Conservation (phyloP, 176 grass and related monocot species). For the Miscanthus lutarioriparius region DNA sequence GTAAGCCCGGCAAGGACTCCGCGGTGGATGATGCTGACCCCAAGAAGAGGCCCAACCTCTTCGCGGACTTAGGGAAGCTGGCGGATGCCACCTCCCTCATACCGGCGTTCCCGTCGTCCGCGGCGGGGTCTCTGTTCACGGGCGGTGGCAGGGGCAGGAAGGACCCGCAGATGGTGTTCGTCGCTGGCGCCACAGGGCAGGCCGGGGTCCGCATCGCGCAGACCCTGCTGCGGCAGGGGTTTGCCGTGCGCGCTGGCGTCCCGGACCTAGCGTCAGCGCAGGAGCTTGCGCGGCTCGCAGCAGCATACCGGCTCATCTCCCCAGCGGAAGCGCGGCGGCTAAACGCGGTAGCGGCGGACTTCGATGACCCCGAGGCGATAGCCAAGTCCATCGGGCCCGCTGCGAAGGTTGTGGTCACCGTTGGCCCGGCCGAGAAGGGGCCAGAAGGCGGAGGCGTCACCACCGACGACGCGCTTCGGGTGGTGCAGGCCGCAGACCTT, state of each 20-base stretch:
- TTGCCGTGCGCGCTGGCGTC: slow-evolving; percentile 75
- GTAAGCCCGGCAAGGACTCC: slow-evolving; percentile 32
- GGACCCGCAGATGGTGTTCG: slow-evolving; percentile 78
- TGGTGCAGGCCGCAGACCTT: slow-evolving; percentile 82
- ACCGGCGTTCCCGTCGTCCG: slow-evolving; percentile 49
- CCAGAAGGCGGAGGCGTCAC: slow-evolving; percentile 55
- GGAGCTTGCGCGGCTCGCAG: slow-evolving; percentile 70
- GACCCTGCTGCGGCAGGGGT: slow-evolving; percentile 78
- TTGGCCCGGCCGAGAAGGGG: slow-evolving; percentile 62
- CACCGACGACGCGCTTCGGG: slow-evolving; percentile 77
- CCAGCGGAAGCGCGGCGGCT: slow-evolving; percentile 63
- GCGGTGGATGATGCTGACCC: slow-evolving; percentile 39
- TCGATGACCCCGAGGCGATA: slow-evolving; percentile 65
- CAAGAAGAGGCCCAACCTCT: slow-evolving; percentile 56
- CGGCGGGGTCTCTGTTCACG: slow-evolving; percentile 44
- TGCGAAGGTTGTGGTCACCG: slow-evolving; percentile 83
- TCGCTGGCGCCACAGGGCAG: slow-evolving; percentile 87
- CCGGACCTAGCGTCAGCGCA: slow-evolving; percentile 70
- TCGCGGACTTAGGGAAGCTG: slow-evolving; percentile 63
- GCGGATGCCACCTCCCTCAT: slow-evolving; percentile 59
- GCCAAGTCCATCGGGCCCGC: slow-evolving; percentile 93
- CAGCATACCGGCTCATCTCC: slow-evolving; percentile 73
- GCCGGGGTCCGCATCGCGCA: slow-evolving; percentile 65
- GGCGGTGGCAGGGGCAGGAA: slow-evolving; percentile 45
- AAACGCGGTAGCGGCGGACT: slow-evolving; percentile 72